Base-by-base conservation (phyloP, 495 filamentous ascomycete genomes). In the Eremomyces bilateralis region DNA sequence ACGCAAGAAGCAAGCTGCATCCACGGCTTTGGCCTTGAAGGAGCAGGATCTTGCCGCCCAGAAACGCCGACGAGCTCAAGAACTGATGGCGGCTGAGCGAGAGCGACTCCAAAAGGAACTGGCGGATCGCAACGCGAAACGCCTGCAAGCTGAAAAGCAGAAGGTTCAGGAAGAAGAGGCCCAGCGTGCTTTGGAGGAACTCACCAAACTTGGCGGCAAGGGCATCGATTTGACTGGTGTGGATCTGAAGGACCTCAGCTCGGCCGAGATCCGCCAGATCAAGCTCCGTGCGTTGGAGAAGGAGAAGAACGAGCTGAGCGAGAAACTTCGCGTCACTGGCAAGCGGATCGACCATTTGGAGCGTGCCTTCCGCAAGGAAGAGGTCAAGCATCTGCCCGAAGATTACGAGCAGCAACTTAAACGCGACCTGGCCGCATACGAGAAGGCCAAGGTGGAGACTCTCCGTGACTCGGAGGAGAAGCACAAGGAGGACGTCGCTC, bases 301-400 rank as follows among this genome's bases (percentile, higher is more conserved):
- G 39, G 90, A 97, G 62, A 97, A 95, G 71, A 90, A 85, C 48
- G 83, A 69, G 46, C 71, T 93, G 43, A 71, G 73, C 29, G 84
- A 94, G 54, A 82, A 78, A 48, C 64, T 95, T 29, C 74, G 83
- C 41, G 67, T 85, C 42, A 92, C 85, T 32, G 78, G 76, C 51
- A 94, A 93, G 68, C 75, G 88, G 41, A 83, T 95, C 50, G 88
- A 97, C 54, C 88, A 97, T 58, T 63, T 97, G 45, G 88, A 97
- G 64, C 80, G 88, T 58, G 90, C 88, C 17, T 85, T 88, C 65
- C 70, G 90, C 45, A 77, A 80, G 44, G 90, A 95, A 55, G 88
- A 97, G 52, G 55, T 78, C 45, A 93, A 93, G 67, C 80, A 92
- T 53, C 62, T 97, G 33, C 60, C 73, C 33, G 68, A 76, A 35